Base-by-base conservation (phyloP, 768 basidiomycete species). In the Termitomyces sp. region DNA sequence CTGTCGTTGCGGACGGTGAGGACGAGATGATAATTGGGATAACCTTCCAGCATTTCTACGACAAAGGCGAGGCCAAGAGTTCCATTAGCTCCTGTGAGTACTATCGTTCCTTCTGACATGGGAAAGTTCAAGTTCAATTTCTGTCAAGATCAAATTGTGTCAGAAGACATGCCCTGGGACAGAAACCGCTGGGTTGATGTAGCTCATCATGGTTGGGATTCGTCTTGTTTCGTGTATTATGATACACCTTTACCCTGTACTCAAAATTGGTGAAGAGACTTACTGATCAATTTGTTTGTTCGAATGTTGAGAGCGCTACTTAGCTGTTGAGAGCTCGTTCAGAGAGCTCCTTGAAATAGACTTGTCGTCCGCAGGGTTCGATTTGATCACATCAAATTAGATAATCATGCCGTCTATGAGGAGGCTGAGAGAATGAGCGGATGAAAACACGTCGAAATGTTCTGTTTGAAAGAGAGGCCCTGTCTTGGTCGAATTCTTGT, bases 51-150 rank as follows among this genome's bases (percentile, higher is more conserved):
- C 23, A 19, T 43, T 25, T 19, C 17, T 25, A 48, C 43, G 5
- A 55, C 42, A 34, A 48, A 59, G 35, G 47, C 54, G 23, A 59
- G 49, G 17, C 54, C 54, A 32, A 59, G 53, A 10, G 58, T 55
- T 25, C 53, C 47, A 21, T 59, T 59, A 34, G 58, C 54, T 16
- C 53, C 58, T n/a, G 58, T 55, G 38, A 50, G 47, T 12, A 59
- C 32, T 9, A 55, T 31, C 12, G 58, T 59, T 10, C 58, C 58
- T 23, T 35, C 29, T 14, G 47, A 43, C 58, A 59, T 54, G 29
- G 8, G 17, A 29, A 27, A 45, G 44, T 9, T 45, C 44, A 45
- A 45, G 44, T 17, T 5, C 8, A 9, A 2, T 29, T 29, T 29
- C 44, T 27, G 44, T 27, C 27, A 2, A 45, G 17, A 45, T 45